A percentile compares a stretch with the other conserved stretches of the same genome.
These are phyloP conservation scores for Helichrysum umbraculigerum DNA, from an alignment of 129 eudicot genomes.

Conservation along the genomic window DNA sequence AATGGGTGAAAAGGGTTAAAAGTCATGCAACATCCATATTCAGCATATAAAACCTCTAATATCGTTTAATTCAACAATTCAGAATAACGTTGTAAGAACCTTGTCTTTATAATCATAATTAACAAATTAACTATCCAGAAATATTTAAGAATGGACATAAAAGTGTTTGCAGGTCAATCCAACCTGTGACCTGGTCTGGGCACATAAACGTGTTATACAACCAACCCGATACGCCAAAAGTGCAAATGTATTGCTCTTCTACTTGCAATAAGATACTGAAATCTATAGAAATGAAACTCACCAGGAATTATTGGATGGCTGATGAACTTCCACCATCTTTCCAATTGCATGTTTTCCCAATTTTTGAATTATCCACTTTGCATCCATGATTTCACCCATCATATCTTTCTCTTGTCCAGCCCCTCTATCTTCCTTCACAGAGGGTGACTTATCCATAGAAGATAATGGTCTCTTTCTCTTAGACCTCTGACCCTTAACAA, in stretches of 20 bases:
- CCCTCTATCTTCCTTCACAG: conserved; percentile 38
- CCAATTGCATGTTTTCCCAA: conserved; percentile 94
- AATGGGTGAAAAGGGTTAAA: neutral
- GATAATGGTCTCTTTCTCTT: conserved; percentile 77
- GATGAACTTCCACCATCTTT: conserved; percentile 90
- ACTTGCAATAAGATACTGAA: neutral
- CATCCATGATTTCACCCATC: conserved; percentile 68
- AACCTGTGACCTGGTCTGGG: neutral
- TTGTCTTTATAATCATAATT: neutral
- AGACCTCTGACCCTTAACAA: conserved; percentile 90
- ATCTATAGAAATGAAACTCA: conserved; percentile 33
- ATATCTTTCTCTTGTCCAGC: conserved; percentile 39
- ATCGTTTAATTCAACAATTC: too few relatives aligned
- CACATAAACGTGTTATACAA: neutral
- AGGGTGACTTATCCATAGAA: conserved; percentile 37
- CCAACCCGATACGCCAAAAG: neutral
- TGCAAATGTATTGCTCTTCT: neutral
- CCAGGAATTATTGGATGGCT: conserved; percentile 78
- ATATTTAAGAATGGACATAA: neutral
- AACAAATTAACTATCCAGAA: neutral
- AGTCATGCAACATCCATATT: neutral
- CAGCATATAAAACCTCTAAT: neutral
- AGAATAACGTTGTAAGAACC: neutral
- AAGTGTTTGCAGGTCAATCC: neutral
- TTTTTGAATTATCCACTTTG: conserved; percentile 87